Percentiles rank a stretch among this genome's conserved stretches.
phyloP scores from a whole-genome alignment of 2,329 filamentous ascomycete species.

The Sporothrix humicola region DNA sequence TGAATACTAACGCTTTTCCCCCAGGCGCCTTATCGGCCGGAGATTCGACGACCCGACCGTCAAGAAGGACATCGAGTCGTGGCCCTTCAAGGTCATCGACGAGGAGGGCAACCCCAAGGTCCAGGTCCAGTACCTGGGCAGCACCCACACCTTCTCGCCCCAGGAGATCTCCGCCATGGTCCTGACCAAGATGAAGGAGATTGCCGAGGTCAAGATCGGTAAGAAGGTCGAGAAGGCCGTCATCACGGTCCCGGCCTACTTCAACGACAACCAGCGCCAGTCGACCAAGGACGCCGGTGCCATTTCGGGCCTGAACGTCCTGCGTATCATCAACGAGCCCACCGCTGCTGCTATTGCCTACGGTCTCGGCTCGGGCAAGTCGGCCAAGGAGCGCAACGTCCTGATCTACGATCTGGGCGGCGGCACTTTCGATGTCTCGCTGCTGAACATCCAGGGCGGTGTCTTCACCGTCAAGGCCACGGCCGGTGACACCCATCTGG shows the following conservation, averaged over 20 bases:
- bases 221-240: constrained; percentile 99
- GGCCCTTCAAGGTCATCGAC: constrained; percentile 98
- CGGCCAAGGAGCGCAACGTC: constrained; percentile 97
- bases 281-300: constrained; percentile 99
- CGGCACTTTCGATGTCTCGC: constrained; percentile 98
- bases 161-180: constrained; percentile 99
- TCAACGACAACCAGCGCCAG: constrained; percentile 99
- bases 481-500: constrained; percentile 94
- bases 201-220: constrained; percentile 96
- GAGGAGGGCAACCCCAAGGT: constrained; percentile 87
- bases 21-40: constrained; percentile 94
- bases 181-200: constrained; percentile 99
- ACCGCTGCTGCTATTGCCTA: constrained; percentile 98
- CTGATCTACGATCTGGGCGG: constrained; percentile 99
- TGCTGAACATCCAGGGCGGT: constrained; percentile 97
- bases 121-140: constrained; percentile 92
- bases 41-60: constrained; percentile 93
- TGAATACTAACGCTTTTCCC: neutral
- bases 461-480: constrained; percentile 99
- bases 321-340: constrained; percentile 99
- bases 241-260: constrained; percentile 98
- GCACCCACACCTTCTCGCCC: constrained; percentile 94
- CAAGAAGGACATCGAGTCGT: constrained; percentile 98
- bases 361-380: constrained; percentile 93
- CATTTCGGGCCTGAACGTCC: constrained; percentile 95